Conservation (phyloP, 1,284 basidiomycete genomes). For the Xerocomus alliaceus region DNA sequence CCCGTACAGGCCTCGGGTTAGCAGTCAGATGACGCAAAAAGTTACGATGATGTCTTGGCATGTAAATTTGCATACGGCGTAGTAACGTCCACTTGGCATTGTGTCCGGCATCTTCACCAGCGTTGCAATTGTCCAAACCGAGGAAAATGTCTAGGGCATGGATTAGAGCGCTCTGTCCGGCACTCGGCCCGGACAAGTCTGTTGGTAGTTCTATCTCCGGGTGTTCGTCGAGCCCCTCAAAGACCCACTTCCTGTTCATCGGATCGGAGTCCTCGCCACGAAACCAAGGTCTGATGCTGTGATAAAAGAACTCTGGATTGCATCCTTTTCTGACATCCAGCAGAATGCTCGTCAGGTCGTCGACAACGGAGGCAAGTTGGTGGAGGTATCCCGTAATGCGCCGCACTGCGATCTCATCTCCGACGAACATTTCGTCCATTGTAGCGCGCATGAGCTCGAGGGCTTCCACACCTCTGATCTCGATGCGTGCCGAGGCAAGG, state of each 20-base stretch:
- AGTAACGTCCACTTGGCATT: conserved; percentile 59
- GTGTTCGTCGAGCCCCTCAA: conserved; percentile 73
- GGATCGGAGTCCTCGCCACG: conserved; percentile 79
- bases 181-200: conserved; percentile 86
- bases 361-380: conserved; percentile 71
- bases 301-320: conserved; percentile 84
- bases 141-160: conserved; percentile 92
- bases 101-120: conserved; percentile 19
- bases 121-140: conserved; percentile 69
- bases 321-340: conserved; percentile 75
- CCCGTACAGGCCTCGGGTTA: conserved; percentile 64
- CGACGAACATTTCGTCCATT: conserved; percentile 92
- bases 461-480: conserved; percentile 87
- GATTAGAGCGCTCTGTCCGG: conserved; percentile 88
- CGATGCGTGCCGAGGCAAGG: conserved; percentile 88
- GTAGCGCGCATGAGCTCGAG: conserved; percentile 86
- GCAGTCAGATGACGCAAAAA: conserved; percentile 85
- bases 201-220: conserved; percentile 57
- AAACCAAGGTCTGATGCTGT: conserved; percentile 92
- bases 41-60: conserved; percentile 89
- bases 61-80: conserved; percentile 84
- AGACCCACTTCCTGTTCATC: conserved; percentile 73
- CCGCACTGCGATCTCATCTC: conserved; percentile 76
- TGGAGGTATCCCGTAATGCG: conserved; percentile 79
- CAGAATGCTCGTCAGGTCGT: conserved; percentile 66